Evolutionary conservation across 306 rosid genomes (phyloP).

Genomic region (Vachellia pachyceras): DNA sequence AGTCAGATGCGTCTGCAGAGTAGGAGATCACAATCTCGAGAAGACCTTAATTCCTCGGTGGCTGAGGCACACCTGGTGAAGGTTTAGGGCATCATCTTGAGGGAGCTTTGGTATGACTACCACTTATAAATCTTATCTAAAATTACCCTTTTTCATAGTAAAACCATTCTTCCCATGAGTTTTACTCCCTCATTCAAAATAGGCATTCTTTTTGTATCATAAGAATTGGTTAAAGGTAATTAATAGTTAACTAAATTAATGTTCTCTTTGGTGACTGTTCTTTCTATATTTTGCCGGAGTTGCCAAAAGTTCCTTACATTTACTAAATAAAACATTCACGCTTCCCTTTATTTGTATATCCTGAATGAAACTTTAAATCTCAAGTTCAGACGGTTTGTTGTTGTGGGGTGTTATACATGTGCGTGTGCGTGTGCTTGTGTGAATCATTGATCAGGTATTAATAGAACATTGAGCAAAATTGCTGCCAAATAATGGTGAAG

Average conservation of each 20-base stretch:
- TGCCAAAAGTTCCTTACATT: constrained; percentile 21
- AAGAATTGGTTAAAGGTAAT: constrained; percentile 39
- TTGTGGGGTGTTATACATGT: too few species aligned
- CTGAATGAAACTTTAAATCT: neutral
- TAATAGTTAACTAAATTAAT: constrained; percentile 33
- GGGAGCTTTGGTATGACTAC: constrained; percentile 55
- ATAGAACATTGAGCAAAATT: too few species aligned
- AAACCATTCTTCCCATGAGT: constrained; percentile 21
- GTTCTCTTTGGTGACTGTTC: constrained; percentile 28
- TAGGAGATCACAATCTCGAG: constrained; percentile 95
- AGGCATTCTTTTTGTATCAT: constrained; percentile 49
- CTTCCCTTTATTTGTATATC: constrained; percentile 22
- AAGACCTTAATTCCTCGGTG: constrained; percentile 79
- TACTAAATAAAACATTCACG: constrained; percentile 7
- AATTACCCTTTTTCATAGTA: constrained; percentile 26
- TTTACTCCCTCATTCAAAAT: constrained; percentile 35
- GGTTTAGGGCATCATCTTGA: constrained; percentile 55
- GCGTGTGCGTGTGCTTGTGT: too few species aligned
- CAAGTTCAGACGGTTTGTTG: neutral
- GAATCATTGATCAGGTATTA: too few species aligned
- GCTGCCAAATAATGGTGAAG: too few species aligned
- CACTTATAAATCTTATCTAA: constrained; percentile 32
- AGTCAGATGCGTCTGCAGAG: constrained; percentile 94
- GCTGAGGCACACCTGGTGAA: constrained; percentile 78
- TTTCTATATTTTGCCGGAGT: constrained; percentile 12